Conservation (phyloP, 192 early-diverging fungal genomes). For the Podila epicladia region DNA sequence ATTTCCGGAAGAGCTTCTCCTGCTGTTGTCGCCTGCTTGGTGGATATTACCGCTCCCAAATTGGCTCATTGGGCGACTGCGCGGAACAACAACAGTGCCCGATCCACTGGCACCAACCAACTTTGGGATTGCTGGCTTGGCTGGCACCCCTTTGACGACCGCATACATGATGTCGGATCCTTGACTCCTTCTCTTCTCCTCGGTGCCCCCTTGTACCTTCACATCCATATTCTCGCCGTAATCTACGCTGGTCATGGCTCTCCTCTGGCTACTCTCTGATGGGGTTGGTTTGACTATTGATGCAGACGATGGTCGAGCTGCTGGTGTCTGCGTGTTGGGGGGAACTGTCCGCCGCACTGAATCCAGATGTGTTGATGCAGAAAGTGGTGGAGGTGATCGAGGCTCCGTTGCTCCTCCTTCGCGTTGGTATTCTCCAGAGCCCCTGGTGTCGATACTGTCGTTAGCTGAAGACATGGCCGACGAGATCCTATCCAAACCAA, state of each 20-base stretch:
- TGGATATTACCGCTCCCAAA: neutral
- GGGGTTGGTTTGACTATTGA: neutral
- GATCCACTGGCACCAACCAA: constrained; percentile 42
- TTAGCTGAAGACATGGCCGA: neutral
- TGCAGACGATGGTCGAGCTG: neutral
- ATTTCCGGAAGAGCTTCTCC: neutral
- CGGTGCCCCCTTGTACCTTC: neutral
- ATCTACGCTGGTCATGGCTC: constrained; percentile 3
- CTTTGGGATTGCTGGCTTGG: constrained; percentile 31
- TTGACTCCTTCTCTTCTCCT: constrained; percentile 5
- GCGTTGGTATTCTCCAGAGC: neutral
- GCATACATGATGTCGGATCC: constrained; percentile 44
- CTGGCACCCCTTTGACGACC: constrained; percentile 34
- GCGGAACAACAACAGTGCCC: constrained; percentile 25
- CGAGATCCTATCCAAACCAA: constrained; percentile 9
- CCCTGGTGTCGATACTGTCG: neutral
- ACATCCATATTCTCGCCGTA: neutral
- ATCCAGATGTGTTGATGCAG: too few relatives aligned
- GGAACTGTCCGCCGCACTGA: neutral
- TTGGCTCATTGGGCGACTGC: neutral
- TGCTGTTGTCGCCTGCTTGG: neutral
- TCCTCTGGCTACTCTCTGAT: neutral
- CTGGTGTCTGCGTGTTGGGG: neutral
- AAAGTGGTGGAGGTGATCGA: neutral
- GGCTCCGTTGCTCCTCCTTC: neutral